Conservation (phyloP, 169 alveolate genomes). For the Plasmodium inui region DNA sequence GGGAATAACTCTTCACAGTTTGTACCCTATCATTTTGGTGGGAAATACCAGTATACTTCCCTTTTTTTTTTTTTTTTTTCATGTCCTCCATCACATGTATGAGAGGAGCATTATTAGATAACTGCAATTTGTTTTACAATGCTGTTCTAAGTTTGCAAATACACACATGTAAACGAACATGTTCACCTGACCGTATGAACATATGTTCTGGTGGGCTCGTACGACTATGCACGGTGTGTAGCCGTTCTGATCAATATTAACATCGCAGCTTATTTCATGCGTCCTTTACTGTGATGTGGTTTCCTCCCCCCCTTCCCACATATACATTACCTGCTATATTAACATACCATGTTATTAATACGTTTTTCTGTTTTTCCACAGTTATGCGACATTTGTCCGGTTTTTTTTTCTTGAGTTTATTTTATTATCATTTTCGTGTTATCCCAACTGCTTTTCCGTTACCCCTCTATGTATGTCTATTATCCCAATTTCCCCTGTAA, state of each 20-base stretch:
- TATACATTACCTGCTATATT: background rate
- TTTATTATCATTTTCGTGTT: background rate
- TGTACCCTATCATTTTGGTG: background rate
- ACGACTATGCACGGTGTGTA: background rate
- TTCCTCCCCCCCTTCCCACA: background rate
- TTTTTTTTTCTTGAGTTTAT: background rate
- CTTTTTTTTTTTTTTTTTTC: background rate
- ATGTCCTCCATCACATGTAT: background rate
- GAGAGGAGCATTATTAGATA: background rate
- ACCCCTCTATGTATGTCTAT: background rate
- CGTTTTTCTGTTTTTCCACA: background rate
- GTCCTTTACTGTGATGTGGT: background rate
- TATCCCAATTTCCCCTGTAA: background rate
- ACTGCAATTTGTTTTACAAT: background rate
- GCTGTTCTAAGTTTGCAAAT: background rate
- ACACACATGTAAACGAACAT: background rate
- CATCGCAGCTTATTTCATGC: background rate
- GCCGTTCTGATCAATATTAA: background rate
- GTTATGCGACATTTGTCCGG: background rate
- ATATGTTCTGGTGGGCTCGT: background rate
- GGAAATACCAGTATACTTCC: background rate
- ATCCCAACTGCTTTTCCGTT: background rate
- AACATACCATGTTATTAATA: background rate
- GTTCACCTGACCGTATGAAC: background rate
- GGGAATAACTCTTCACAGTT: background rate